Conservation (phyloP, 495 filamentous ascomycete species). For the Barbatosphaeria neglecta region DNA sequence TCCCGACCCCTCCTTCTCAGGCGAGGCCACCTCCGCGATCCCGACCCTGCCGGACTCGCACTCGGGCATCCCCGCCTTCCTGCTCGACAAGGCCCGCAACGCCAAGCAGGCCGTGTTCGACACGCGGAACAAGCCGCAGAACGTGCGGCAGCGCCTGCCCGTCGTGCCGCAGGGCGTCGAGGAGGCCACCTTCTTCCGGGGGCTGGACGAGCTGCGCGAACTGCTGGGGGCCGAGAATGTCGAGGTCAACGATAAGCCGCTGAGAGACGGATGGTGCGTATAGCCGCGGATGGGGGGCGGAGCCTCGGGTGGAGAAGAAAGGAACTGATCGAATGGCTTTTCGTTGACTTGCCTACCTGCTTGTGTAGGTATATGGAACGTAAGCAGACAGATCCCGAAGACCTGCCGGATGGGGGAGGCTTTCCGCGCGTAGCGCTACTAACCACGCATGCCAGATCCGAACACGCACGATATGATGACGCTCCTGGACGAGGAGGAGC, state of each 20-base stretch:
- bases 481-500: constrained; percentile 29
- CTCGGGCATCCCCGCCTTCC: constrained; percentile 29
- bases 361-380: constrained; percentile 35
- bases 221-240: constrained; percentile 25
- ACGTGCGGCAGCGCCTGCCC: constrained; percentile 16
- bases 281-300: constrained; percentile 26
- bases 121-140: constrained; percentile 21
- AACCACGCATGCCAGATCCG: constrained; percentile 13
- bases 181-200: constrained; percentile 25
- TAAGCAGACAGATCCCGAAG: constrained; percentile 2
- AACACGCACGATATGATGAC: constrained; percentile 36
- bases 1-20: constrained; percentile 13
- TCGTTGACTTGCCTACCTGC: constrained; percentile 22
- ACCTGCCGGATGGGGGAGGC: not conserved
- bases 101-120: constrained; percentile 26
- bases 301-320: constrained; percentile 16
- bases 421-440: too few relatives aligned
- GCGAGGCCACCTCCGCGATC: constrained; percentile 20
- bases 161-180: constrained; percentile 29
- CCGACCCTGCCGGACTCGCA: constrained; percentile 28
- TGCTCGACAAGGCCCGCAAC: constrained; percentile 23
- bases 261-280: constrained; percentile 35
- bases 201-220: constrained; percentile 21
- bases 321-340: constrained; percentile 33
- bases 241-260: constrained; percentile 27